Conservation (phyloP, 768 basidiomycete genomes). For the Mycena galericulata region DNA sequence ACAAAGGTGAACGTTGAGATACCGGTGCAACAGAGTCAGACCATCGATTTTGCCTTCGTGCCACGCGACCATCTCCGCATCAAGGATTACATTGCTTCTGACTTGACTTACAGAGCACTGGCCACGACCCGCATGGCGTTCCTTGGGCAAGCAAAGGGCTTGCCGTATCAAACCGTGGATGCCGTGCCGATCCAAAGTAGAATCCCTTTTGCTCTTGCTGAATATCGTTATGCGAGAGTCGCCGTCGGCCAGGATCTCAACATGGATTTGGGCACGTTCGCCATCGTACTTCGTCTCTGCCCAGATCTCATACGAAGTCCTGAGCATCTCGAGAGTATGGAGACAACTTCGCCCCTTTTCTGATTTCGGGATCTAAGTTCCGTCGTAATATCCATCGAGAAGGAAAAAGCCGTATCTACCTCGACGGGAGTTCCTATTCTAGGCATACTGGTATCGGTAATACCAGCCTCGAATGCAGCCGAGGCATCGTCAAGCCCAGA, state of each 20-base stretch:
- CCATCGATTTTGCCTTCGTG: conserved; percentile 80
- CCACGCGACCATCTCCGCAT: conserved; percentile 94
- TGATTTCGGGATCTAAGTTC: conserved; percentile 82
- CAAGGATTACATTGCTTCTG: conserved; percentile 62
- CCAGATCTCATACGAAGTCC: conserved; percentile 65
- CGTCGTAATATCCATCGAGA: conserved; percentile 2
- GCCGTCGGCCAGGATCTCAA: conserved; percentile 58
- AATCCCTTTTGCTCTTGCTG: conserved; percentile 90
- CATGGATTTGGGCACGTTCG: conserved; percentile 94
- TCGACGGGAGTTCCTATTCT: conserved; percentile 72
- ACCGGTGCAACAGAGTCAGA: conserved; percentile 44
- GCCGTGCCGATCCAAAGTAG: conserved; percentile 79
- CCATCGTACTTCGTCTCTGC: conserved; percentile 97
- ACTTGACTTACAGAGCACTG: conserved; percentile 36
- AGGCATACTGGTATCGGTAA: conserved; percentile 49
- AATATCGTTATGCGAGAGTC: conserved; percentile 76
- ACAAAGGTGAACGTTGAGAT: neutral
- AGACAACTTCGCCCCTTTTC: conserved; percentile 74
- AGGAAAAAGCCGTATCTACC: conserved; percentile 47
- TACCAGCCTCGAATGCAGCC: conserved; percentile 52
- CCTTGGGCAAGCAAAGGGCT: conserved; percentile 61
- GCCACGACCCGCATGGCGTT: neutral
- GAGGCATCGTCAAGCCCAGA: conserved; percentile 71
- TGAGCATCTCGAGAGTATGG: conserved; percentile 64
- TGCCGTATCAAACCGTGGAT: conserved; percentile 71